Evolutionary conservation across 305 asterid species (phyloP).

Genomic region (Fraxinus xanthoxyloides): DNA sequence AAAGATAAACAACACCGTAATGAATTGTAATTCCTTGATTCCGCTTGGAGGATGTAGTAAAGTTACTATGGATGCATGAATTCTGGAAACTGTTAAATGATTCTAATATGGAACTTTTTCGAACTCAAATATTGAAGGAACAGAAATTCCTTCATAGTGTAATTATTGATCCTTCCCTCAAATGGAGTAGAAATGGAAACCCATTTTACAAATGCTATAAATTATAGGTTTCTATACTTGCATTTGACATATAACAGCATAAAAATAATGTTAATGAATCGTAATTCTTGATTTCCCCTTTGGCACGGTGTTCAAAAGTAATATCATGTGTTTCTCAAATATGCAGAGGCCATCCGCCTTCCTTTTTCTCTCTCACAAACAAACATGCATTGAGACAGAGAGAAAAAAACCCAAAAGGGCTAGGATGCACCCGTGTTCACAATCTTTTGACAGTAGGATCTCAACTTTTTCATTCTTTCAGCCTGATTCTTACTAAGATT

Average conservation of each 20-base stretch:
- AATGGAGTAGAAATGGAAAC: not conserved
- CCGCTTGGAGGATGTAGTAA: not conserved
- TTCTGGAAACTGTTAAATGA: not conserved
- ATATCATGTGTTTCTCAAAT: not conserved
- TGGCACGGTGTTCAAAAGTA: not conserved
- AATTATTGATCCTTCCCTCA: not conserved
- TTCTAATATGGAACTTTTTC: not conserved
- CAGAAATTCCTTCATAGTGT: not conserved
- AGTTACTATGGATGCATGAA: not conserved
- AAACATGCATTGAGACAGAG: not conserved
- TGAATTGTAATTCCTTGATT: not conserved
- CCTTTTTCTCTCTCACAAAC: not conserved
- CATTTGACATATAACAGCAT: not conserved
- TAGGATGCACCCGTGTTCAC: not conserved
- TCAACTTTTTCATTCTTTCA: not conserved
- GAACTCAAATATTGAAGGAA: not conserved
- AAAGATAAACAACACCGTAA: not conserved
- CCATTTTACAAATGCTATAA: not conserved
- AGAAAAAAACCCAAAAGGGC: not conserved
- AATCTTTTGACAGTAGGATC: not conserved
- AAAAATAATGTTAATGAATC: not conserved
- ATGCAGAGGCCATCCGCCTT: not conserved
- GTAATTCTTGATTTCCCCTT: not conserved
- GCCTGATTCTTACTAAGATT: not conserved
- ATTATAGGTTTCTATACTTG: not conserved